Percentiles rank a stretch among this genome's conserved stretches.
Evolutionary conservation across 345 rosid species (phyloP).

Genomic region (Citrus inodora): DNA sequence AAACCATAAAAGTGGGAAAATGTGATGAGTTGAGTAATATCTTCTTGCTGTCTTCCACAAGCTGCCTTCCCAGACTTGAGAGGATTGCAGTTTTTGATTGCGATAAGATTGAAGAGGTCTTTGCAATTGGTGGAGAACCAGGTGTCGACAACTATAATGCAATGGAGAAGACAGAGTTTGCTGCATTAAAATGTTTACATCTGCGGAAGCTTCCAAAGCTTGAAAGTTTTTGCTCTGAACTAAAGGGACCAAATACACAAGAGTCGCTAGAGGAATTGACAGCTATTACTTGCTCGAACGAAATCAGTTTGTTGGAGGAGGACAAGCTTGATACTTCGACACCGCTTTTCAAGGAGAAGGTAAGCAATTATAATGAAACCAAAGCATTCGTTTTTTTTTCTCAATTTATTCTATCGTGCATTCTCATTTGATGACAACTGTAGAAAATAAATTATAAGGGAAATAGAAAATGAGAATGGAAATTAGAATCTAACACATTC

Average conservation of each 20-base stretch:
- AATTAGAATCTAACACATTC: too few relatives aligned
- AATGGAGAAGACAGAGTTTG: background rate
- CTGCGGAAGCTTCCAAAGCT: background rate
- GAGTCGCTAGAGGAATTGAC: background rate
- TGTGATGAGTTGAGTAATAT: slow-evolving; percentile 6
- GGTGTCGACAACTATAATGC: background rate
- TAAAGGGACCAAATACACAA: background rate
- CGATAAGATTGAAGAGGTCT: slow-evolving; percentile 5
- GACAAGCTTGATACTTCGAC: background rate
- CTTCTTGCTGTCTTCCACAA: background rate
- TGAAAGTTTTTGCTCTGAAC: background rate
- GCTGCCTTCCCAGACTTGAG: slow-evolving; percentile 12
- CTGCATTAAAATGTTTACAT: background rate
- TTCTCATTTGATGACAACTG: too few relatives aligned
- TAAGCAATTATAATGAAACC: background rate
- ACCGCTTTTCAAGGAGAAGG: background rate
- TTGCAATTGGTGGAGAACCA: background rate
- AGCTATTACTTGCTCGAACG: background rate
- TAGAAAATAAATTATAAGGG: too few relatives aligned
- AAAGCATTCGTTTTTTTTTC: background rate
- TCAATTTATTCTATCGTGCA: too few relatives aligned
- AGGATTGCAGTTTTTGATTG: slow-evolving; percentile 13
- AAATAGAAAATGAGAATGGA: too few relatives aligned
- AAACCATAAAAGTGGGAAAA: background rate
- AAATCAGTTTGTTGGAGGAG: background rate